Evolutionary conservation across 306 rosid genomes (phyloP).

Genomic region (Trifolium dubium): DNA sequence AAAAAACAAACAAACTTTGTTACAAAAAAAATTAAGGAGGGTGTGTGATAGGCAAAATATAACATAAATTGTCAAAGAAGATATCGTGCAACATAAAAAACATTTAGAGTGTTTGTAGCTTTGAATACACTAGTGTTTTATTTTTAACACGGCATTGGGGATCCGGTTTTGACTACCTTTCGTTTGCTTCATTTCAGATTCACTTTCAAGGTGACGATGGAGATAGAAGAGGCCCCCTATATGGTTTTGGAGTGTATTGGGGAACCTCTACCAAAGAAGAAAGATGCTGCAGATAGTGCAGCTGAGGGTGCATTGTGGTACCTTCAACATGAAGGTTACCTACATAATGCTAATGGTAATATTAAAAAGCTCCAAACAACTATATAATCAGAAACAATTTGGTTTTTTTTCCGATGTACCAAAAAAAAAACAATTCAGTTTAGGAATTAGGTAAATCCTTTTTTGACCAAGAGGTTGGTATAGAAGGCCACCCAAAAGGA

Average conservation of each 20-base stretch:
- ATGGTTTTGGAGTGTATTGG: constrained; percentile 62
- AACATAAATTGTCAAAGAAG: background rate
- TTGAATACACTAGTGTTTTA: background rate
- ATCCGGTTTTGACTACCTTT: constrained; percentile 21
- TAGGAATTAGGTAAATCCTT: constrained; percentile 3
- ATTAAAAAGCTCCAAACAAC: constrained; percentile 11
- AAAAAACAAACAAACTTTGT: too few relatives aligned
- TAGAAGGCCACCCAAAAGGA: background rate
- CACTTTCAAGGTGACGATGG: constrained; percentile 64
- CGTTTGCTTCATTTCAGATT: constrained; percentile 54
- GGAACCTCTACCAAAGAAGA: constrained; percentile 59
- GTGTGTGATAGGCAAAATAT: too few relatives aligned
- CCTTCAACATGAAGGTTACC: constrained; percentile 60
- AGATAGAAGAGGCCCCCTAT: constrained; percentile 64
- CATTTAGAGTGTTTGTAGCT: background rate
- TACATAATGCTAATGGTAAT: constrained; percentile 19
- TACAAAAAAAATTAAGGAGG: too few relatives aligned
- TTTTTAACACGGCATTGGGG: background rate
- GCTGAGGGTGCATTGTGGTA: constrained; percentile 89
- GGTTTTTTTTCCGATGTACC: too few relatives aligned
- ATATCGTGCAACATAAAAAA: background rate
- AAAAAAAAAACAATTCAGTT: background rate
- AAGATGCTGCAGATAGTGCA: constrained; percentile 78
- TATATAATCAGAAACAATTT: background rate
- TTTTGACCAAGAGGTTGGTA: background rate